Base-by-base conservation (phyloP, 768 basidiomycete species). In the Serendipita sp. region DNA sequence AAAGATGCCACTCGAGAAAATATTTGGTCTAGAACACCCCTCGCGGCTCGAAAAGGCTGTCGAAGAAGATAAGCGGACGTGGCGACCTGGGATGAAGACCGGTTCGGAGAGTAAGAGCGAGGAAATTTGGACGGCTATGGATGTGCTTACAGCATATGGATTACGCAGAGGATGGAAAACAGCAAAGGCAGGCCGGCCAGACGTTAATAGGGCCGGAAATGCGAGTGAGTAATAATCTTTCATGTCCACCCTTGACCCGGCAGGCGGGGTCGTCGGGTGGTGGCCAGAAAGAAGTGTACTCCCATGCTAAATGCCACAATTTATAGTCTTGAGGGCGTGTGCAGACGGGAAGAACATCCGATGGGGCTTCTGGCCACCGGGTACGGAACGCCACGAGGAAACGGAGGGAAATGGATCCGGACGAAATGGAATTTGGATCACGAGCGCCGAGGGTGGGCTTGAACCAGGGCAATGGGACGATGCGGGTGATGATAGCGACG, bases 351-450 rank as follows among this genome's bases (percentile, higher is more conserved):
- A 78, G 67, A 38, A 18, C 35, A 77, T 95, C 51, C 76, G 77
- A 24, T 96, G 92, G 92, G 87, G 82, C 35, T 94, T 93, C 74
- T 88, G 86, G 83, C 91, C 92, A 5, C 85, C 86, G 11, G 80
- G 71, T 1, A 71, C 70, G 3, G 67, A 65, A 18, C 0, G 56
- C 41, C 18, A 64, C 65, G 45, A 41, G 67, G n/a, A 16, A 56
- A 65, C 10, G 66, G 66, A 62, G 70, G 66, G 28, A 58, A 45
- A 18, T 65, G 44, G 63, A 62, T 53, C 62, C 63, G 34, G 64
- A 24, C 24, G 24, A 24, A 24, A 24, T 24, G 24, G 24, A 24
- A 24, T 24, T 24, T 37, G 51, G 32, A 32, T 34, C 3, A 32
- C 38, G 24, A 64, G 63, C 18, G 53, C 51, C 48, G 63, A 24